phyloP scores from a whole-genome alignment of 805 yeast species.

The Pichia gijzeniarum region DNA sequence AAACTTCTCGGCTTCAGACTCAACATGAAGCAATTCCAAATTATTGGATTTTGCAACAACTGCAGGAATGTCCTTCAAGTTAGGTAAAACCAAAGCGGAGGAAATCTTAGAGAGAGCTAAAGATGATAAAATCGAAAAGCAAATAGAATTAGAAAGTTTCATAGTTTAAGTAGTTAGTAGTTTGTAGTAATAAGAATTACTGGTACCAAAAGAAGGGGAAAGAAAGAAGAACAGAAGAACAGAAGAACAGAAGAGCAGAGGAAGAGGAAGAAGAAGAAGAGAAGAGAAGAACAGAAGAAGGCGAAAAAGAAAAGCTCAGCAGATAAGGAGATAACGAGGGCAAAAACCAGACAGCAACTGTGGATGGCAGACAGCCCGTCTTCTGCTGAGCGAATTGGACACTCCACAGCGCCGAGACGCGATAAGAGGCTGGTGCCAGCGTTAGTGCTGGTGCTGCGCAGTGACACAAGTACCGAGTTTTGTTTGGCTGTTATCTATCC shows the following conservation, averaged over 20 bases:
- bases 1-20: slow-evolving; percentile 7
- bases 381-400: too few relatives aligned
- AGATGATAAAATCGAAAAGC: slow-evolving; percentile 13
- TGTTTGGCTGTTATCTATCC: too few relatives aligned
- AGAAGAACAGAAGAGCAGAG: not conserved
- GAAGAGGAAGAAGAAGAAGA: slow-evolving; percentile 1
- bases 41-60: slow-evolving; percentile 25
- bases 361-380: too few relatives aligned
- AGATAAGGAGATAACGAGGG: not conserved
- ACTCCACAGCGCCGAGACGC: too few relatives aligned
- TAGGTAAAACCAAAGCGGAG: slow-evolving; percentile 19
- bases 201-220: not conserved
- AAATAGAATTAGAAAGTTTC: slow-evolving; percentile 15
- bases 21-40: slow-evolving; percentile 33
- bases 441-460: too few relatives aligned
- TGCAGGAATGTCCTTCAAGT: slow-evolving; percentile 14
- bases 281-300: slow-evolving; percentile 2
- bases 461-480: too few relatives aligned
- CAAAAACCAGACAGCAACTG: not conserved
- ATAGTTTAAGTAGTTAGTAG: slow-evolving; percentile 3
- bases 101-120: slow-evolving; percentile 13
- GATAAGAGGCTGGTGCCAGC: too few relatives aligned
- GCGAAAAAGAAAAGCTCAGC: not conserved
- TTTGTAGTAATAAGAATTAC: not conserved
- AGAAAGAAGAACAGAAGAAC: not conserved